Conservation (phyloP, 306 rosid species). For the Gastrolobium villosum region DNA sequence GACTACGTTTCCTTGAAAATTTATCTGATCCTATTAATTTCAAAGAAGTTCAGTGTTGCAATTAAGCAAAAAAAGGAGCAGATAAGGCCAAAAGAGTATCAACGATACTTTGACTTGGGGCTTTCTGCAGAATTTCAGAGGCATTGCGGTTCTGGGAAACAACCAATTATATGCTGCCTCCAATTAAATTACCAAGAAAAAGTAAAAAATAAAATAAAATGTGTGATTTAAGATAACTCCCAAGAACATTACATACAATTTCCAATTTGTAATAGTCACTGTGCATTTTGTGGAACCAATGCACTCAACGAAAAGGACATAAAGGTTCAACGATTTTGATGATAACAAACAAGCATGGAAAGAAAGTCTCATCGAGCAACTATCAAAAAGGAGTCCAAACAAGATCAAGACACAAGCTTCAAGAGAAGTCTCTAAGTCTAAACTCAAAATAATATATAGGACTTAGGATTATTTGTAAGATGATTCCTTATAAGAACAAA, state of each 20-base stretch:
- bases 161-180: conserved; percentile 32
- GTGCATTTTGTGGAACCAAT: too few relatives aligned
- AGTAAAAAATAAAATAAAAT: background rate
- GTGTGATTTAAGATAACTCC: conserved; percentile 7
- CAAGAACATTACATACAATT: conserved; percentile 1
- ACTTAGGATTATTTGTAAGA: too few relatives aligned
- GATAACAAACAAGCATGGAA: too few relatives aligned
- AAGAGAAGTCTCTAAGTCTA: too few relatives aligned
- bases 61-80: conserved; percentile 20
- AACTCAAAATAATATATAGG: too few relatives aligned
- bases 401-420: too few relatives aligned
- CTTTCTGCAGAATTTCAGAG: background rate
- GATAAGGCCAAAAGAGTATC: conserved; percentile 16
- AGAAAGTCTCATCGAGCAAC: too few relatives aligned
- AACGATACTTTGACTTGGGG: background rate
- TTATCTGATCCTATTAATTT: conserved; percentile 8
- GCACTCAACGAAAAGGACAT: too few relatives aligned
- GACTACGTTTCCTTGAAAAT: conserved; percentile 10
- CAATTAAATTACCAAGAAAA: conserved; percentile 13
- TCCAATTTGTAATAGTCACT: conserved; percentile 25
- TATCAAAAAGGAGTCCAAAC: too few relatives aligned
- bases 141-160: conserved; percentile 4
- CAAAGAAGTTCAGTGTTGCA: background rate
- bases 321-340: too few relatives aligned
- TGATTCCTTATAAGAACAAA: too few relatives aligned